phyloP scores from a whole-genome alignment of 805 yeast species.

The Candida oleophila region DNA sequence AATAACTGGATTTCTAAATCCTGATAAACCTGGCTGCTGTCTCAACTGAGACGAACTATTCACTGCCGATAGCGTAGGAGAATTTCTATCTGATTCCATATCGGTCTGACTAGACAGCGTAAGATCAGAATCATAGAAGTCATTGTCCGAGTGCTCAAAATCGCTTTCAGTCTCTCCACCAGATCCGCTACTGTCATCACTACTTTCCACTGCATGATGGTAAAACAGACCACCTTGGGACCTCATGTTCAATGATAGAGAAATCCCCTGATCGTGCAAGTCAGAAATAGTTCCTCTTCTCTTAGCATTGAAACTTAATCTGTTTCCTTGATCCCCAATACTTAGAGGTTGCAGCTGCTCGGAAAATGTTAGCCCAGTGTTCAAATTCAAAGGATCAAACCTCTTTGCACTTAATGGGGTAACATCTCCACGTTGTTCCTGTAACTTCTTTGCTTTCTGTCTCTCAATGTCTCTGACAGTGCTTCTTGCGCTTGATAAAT shows the following conservation, averaged over 20 bases:
- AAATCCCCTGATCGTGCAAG: slow-evolving; percentile 66
- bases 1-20: background rate
- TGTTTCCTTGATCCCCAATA: background rate
- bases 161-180: slow-evolving; percentile 2
- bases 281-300: slow-evolving; percentile 57
- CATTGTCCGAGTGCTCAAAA: background rate
- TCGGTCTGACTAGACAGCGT: background rate
- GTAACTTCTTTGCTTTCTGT: slow-evolving; percentile 15
- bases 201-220: slow-evolving; percentile 20
- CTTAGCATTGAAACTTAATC: slow-evolving; percentile 20
- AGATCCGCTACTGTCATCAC: slow-evolving; percentile 6
- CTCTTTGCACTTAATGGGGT: slow-evolving; percentile 9
- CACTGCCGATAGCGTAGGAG: background rate
- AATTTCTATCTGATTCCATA: background rate
- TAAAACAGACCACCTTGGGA: slow-evolving; percentile 41
- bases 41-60: background rate
- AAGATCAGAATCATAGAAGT: background rate
- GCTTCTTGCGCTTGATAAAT: slow-evolving; percentile 58
- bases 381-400: slow-evolving; percentile 26
- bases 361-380: slow-evolving; percentile 9
- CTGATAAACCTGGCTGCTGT: background rate
- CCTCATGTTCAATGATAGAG: slow-evolving; percentile 73
- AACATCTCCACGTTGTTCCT: slow-evolving; percentile 8
- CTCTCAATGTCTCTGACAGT: slow-evolving; percentile 32
- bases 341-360: slow-evolving; percentile 15